Base-by-base conservation (phyloP, 2,329 filamentous ascomycete genomes). In the Cladosporium sp. region DNA sequence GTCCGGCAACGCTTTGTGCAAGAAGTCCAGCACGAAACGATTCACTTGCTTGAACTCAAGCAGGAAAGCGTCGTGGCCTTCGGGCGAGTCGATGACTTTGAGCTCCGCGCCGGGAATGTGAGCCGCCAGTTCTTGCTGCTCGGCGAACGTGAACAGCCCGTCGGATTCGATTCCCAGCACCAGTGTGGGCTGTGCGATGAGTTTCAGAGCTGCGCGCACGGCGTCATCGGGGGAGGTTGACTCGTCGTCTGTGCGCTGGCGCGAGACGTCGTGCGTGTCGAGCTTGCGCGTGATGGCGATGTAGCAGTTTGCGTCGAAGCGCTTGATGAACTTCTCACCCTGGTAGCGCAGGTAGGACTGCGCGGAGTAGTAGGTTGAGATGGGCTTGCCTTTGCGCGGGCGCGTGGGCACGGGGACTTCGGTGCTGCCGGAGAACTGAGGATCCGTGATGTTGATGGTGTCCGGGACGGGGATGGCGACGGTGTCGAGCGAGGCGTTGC, bases 1-100 rank as follows among this genome's bases (percentile, higher is more conserved):
- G 70, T 97, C 91, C 0, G 93, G 92, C 33, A 99, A 78, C 2
- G 90, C 88, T 72, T 94, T 88, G 66, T 89, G 86, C 78, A 99
- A 82, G 76, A 99, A 99, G 2, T 86, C 86, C 21, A 97, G 80
- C 59, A 97, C 88, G 75, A 97, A 92, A 35, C 83, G 84, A 79
- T 99, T 99, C 66, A 98, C 95, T 80, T 98, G 94, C 81, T 97
- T 92, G 75, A 99, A 99, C 78, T 99, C 94, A 64, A 99, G 81
- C 73, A 99, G 79, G 78, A 99, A 99, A 0, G 95, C 95, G 78
- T 99, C 95, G 73, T 99, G 95, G 1, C 95, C 95, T 76, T 99
- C 95, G 0, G 92, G 91, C 67, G 91, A 96, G 73, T 98, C 92
- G 67, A 99, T 99, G 56, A 89, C 92, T 78, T 92, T 89, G 29